Evolutionary conservation across 768 basidiomycete species (phyloP).

Genomic region (Agaricus sinodeliciosus): DNA sequence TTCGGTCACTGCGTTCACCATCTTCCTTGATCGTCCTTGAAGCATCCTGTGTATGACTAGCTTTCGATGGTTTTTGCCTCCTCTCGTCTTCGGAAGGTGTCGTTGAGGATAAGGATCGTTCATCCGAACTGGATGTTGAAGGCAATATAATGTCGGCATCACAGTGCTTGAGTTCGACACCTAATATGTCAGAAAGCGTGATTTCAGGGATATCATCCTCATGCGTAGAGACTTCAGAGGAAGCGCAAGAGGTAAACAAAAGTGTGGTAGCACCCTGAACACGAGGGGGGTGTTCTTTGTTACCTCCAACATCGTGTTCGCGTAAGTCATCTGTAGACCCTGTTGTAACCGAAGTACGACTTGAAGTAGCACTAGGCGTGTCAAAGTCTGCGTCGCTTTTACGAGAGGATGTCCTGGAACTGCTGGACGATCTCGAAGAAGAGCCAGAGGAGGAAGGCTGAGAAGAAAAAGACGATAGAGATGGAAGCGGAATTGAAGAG

Average conservation of each 20-base stretch:
- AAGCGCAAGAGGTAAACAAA: neutral
- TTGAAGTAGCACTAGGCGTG: neutral
- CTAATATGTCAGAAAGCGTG: neutral
- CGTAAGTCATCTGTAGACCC: neutral
- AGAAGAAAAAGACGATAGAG: constrained; percentile 9
- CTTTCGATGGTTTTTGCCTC: neutral
- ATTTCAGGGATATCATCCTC: constrained; percentile 4
- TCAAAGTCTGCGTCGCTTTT: neutral
- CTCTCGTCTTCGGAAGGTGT: neutral
- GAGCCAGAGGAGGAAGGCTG: constrained; percentile 1
- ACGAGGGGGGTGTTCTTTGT: neutral
- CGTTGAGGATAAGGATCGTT: neutral
- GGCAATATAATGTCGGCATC: neutral
- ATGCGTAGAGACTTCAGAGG: constrained; percentile 2
- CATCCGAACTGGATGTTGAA: neutral
- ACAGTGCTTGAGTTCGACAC: neutral
- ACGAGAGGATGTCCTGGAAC: constrained; percentile 3
- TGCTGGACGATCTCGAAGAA: constrained; percentile 1
- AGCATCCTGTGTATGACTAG: neutral
- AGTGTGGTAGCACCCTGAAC: neutral
- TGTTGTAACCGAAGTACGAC: neutral
- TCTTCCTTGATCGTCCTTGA: neutral
- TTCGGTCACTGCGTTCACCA: neutral
- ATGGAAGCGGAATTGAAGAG: constrained; percentile 2
- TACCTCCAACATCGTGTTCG: neutral